Base-by-base conservation (phyloP, 352 stramenopile species). In the Globisporangium barbulae region DNA sequence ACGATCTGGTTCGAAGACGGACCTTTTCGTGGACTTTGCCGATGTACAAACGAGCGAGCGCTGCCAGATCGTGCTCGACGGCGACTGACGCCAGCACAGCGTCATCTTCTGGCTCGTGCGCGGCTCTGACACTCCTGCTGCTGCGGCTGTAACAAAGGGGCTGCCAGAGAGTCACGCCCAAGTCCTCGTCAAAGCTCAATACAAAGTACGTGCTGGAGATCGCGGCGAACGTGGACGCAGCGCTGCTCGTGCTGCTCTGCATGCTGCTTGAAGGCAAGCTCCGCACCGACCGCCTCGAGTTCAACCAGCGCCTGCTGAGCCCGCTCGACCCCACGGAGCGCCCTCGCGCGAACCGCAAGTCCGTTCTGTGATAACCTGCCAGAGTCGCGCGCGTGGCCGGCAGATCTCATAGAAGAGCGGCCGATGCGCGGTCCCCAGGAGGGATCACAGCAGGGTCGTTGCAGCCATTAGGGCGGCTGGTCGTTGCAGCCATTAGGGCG, bases 101-200 rank as follows among this genome's bases (percentile, higher is more conserved):
- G 48, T 33, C 13, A 9, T 33, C 25, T 54, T 54, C 25, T 54
- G 48, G 48, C 25, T 54, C 56, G 30, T 45, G 42, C 56, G 56
- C 37, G 37, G 12, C 37, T 15, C 1, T 9, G 41, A 47, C 41
- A 39, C 33, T 12, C 8, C 33, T 39, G 3, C 15, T 47, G 41
- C 17, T 47, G 41, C 25, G 13, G 44, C 25, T 37, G 15, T 37
- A n/a, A 9, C 25, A 13, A 54, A 54, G 22, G 25, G 21, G 48
- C 12, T 0, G 25, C 25, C 25, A 54, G 37, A 54, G 37, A 25
- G 48, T 37, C 25, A 12, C 48, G 48, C 25, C 25, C 41, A 21
- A 44, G 10, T 53, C 47, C 3, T 15, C 25, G 7, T 37, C 30
- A 13, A 54, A 37, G 48, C 25, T 39, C 13, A 39, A 21, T 6